Conservation (phyloP, 768 basidiomycete genomes). For the Xerocomus spinulosus region DNA sequence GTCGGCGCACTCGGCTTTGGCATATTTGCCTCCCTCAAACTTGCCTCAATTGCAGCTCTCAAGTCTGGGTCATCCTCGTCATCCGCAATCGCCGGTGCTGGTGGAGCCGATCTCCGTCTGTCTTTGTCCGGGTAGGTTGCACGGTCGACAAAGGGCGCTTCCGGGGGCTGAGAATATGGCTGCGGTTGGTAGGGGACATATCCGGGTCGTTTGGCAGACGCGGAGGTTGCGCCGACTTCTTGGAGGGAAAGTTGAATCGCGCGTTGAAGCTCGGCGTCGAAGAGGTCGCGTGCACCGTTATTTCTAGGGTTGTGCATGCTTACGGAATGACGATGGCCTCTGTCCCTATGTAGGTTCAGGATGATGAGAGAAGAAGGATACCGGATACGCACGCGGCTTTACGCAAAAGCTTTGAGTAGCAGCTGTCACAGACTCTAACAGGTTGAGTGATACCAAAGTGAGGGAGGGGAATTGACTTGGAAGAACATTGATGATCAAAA, state of each 20-base stretch:
- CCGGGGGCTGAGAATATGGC: constrained; percentile 47
- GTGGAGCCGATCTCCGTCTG: constrained; percentile 17
- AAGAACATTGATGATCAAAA: constrained; percentile 91
- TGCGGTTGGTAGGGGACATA: constrained; percentile 60
- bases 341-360: constrained; percentile 32
- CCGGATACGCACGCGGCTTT: constrained; percentile 46
- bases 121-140: constrained; percentile 37
- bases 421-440: constrained; percentile 91
- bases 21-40: constrained; percentile 77
- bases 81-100: constrained; percentile 30
- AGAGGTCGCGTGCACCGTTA: constrained; percentile 53
- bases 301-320: constrained; percentile 53
- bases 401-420: constrained; percentile 71
- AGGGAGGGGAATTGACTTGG: constrained; percentile 77
- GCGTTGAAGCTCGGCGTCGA: constrained; percentile 86
- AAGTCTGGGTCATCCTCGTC: constrained; percentile 93
- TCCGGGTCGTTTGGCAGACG: constrained; percentile 51
- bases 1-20: constrained; percentile 76
- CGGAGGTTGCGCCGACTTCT: constrained; percentile 53
- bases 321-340: constrained; percentile 50
- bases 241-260: constrained; percentile 90
- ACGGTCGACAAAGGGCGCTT: constrained; percentile 64
- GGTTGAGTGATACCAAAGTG: constrained; percentile 91
- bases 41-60: constrained; percentile 91
- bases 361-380: background rate